Percentiles rank a stretch among this genome's conserved stretches.
Conservation (phyloP, 306 rosid species). For the Macrotyloma uniflorum region DNA sequence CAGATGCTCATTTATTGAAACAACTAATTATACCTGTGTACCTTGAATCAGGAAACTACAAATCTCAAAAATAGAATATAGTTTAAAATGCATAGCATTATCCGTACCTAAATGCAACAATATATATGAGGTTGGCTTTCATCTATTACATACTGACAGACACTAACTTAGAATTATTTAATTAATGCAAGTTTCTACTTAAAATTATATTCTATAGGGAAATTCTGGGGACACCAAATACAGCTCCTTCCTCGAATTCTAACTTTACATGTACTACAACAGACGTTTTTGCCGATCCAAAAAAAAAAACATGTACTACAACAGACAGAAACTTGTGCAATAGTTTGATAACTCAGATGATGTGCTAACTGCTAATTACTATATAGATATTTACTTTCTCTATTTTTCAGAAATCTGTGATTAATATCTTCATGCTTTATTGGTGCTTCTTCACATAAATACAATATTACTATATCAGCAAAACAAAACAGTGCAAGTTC, state of each 20-base stretch:
- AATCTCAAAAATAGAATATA: slow-evolving; percentile 19
- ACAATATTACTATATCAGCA: not conserved
- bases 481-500: not conserved
- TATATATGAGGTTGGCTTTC: slow-evolving; percentile 31
- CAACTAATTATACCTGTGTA: not conserved
- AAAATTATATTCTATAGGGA: slow-evolving; percentile 11
- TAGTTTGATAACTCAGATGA: slow-evolving; percentile 7
- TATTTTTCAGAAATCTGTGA: slow-evolving; percentile 10
- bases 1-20: slow-evolving; percentile 12
- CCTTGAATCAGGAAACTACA: not conserved
- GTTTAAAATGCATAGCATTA: slow-evolving; percentile 24
- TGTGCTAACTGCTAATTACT: not conserved
- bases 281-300: too few species aligned
- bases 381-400: not conserved
- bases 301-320: not conserved
- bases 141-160: slow-evolving; percentile 16
- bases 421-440: slow-evolving; percentile 21
- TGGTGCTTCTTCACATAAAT: not conserved
- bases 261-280: slow-evolving; percentile 16
- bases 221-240: slow-evolving; percentile 30
- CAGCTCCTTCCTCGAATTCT: slow-evolving; percentile 19
- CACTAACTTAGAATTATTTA: slow-evolving; percentile 6
- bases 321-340: slow-evolving; percentile 2
- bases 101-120: slow-evolving; percentile 20
- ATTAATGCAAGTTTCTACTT: not conserved